phyloP scores from a whole-genome alignment of 2,329 filamentous ascomycete genomes.

The Chrysoporthe cubensis region DNA sequence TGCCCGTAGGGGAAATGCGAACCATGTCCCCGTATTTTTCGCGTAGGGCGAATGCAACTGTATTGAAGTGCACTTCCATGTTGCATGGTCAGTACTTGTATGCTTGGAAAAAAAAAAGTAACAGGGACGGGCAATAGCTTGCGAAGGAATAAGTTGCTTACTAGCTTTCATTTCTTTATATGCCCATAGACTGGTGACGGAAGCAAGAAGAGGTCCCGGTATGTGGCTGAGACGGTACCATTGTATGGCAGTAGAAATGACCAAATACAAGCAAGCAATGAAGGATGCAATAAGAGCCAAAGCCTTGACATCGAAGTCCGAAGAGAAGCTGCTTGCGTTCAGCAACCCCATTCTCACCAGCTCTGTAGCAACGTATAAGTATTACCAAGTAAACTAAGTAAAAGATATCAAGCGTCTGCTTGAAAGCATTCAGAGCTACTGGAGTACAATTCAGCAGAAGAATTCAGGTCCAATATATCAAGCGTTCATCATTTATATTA shows the following conservation, averaged over 20 bases:
- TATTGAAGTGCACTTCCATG: slow-evolving; percentile 19
- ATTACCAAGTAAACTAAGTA: background rate
- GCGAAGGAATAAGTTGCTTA: background rate
- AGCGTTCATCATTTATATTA: no score
- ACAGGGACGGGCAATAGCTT: background rate
- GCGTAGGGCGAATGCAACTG: slow-evolving; percentile 32
- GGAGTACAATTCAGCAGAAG: no score
- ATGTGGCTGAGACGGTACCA: slow-evolving; percentile 36
- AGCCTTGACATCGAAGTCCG: background rate
- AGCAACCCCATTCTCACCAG: background rate
- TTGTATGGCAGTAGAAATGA: slow-evolving; percentile 11
- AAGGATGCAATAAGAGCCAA: background rate
- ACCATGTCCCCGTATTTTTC: slow-evolving; percentile 35
- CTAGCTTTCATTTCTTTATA: background rate
- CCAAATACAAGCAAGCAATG: background rate
- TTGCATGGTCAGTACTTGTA: background rate
- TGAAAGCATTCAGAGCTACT: background rate
- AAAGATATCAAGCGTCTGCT: background rate
- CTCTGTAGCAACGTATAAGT: background rate
- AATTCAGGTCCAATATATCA: background rate
- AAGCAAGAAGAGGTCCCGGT: slow-evolving; percentile 34
- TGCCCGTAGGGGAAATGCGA: slow-evolving; percentile 37
- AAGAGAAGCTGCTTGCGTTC: background rate
- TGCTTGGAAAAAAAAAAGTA: background rate
- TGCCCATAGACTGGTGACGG: slow-evolving; percentile 36